Percentiles rank a stretch among this genome's conserved stretches.
Evolutionary conservation across 306 rosid species (phyloP).

Genomic region (Cicer judaicum): DNA sequence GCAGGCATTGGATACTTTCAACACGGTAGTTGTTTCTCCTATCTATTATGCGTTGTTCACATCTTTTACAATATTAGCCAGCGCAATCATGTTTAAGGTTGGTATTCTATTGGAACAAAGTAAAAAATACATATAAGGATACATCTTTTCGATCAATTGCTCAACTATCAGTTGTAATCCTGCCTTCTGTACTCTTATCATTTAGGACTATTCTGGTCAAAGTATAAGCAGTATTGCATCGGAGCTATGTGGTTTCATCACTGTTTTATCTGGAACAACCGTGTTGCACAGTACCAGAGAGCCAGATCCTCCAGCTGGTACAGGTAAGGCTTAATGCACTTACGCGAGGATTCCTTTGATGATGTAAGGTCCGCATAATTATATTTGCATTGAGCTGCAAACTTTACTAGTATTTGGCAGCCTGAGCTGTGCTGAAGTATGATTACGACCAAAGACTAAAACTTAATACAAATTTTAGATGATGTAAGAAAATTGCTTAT

Average conservation of each 20-base stretch:
- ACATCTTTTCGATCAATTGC: slow-evolving; percentile 33
- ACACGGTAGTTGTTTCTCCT: slow-evolving; percentile 89
- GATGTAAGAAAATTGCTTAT: slow-evolving; percentile 35
- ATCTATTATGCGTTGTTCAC: slow-evolving; percentile 93
- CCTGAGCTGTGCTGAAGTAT: slow-evolving; percentile 8
- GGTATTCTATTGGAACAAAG: slow-evolving; percentile 49
- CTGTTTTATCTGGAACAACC: slow-evolving; percentile 86
- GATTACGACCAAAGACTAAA: slow-evolving; percentile 34
- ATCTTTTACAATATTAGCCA: slow-evolving; percentile 86
- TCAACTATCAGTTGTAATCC: slow-evolving; percentile 36
- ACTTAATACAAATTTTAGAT: slow-evolving; percentile 21
- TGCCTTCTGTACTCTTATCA: slow-evolving; percentile 25
- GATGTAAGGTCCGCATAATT: slow-evolving; percentile 20
- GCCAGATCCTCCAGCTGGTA: slow-evolving; percentile 62
- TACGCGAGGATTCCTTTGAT: slow-evolving; percentile 22
- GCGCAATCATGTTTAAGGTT: slow-evolving; percentile 96
- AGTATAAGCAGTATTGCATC: slow-evolving; percentile 82
- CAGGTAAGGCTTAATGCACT: slow-evolving; percentile 60
- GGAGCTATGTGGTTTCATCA: slow-evolving; percentile 87
- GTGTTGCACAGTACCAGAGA: slow-evolving; percentile 82
- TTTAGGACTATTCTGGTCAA: slow-evolving; percentile 93
- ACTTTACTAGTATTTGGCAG: slow-evolving; percentile 2
- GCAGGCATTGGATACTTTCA: slow-evolving; percentile 94
- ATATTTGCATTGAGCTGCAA: slow-evolving; percentile 13
- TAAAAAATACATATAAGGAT: slow-evolving; percentile 24